Evolutionary conservation across 1,139 yeast genomes (phyloP), one percentile per base, ranked within the genome.

Genomic region (Diutina pseudorugosa): DNA sequence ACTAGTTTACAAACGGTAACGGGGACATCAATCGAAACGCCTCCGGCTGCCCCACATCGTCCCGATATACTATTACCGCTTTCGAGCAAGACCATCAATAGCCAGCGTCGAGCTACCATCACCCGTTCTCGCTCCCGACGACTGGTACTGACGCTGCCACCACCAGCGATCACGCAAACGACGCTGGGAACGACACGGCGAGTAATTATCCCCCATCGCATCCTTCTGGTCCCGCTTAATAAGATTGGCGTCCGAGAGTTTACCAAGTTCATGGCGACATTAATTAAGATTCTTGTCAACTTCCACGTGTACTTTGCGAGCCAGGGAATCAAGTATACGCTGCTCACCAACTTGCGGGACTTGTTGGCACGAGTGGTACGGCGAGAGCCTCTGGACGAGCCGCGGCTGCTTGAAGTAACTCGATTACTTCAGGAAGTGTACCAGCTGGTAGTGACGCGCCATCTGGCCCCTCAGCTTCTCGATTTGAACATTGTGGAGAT

Each of bases 201-300:
- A 51, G 67, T 73, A 2, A 67, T 74, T 7, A 68, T 74, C 1
- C 78, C 79, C 0, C 78, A 75, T 55, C 69, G 70, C 53, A 71
- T 75, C 6, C 63, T 75, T 33, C 67, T 66, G 54, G 72, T 72
- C 53, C 78, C 78, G 6, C 69, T 75, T 53, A 65, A 69, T 41
- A 70, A 70, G 54, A 62, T 74, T 40, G 62, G 71, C 23, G 63
- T 70, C 12, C 68, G 68, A 51, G 79, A 75, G 54, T 73, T 70
- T 53, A 59, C 72, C 45, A 63, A 62, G 54, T 73, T 75, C 53
- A 60, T 75, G 2, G 64, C 69, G 56, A 59, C 71, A 0, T 61
- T 74, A 2, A 76, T 70, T 6, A 72, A 73, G 56, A 64, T 74
- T 5, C 53, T 73, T 1, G 62, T 67, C 25, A 73, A 73, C 55